A percentile compares a stretch with the other conserved stretches of the same genome.
Conservation (phyloP, 805 yeast genomes). For the Lipomyces sp. region DNA sequence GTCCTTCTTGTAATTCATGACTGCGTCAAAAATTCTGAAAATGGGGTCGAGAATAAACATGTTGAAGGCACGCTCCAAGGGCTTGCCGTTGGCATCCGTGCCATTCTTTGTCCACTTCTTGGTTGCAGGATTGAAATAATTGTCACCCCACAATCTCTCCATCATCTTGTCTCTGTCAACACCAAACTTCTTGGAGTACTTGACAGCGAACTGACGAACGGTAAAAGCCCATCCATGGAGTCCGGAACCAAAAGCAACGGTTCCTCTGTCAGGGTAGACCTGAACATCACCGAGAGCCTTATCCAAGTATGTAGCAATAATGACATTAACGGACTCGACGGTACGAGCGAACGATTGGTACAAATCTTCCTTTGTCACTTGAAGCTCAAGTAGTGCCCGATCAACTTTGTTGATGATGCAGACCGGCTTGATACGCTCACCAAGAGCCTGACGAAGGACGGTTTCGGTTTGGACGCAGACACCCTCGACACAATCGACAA, state of each 20-base stretch:
- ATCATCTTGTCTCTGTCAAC: constrained; percentile 97
- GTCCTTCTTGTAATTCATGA: constrained; percentile 99
- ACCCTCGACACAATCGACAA: constrained; percentile 99
- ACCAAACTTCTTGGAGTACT: constrained; percentile 99
- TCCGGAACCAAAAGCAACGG: constrained; percentile 99
- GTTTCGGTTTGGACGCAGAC: constrained; percentile 99
- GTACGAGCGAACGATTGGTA: constrained; percentile 99
- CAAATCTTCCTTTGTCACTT: constrained; percentile 97
- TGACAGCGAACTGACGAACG: constrained; percentile 95
- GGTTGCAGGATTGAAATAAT: constrained; percentile 99
- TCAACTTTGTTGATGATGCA: constrained; percentile 98
- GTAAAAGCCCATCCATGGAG: constrained; percentile 99
- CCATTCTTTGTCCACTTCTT: constrained; percentile 98
- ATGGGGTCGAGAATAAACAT: constrained; percentile 99
- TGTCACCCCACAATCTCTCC: constrained; percentile 99
- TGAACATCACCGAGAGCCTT: constrained; percentile 91
- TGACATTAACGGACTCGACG: constrained; percentile 98
- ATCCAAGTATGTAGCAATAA: constrained; percentile 94
- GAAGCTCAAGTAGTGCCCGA: constrained; percentile 98
- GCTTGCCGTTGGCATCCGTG: constrained; percentile 93
- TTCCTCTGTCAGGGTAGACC: constrained; percentile 98
- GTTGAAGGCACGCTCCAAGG: constrained; percentile 98
- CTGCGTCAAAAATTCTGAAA: constrained; percentile 93
- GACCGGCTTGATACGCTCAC: constrained; percentile 99
- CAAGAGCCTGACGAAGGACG: constrained; percentile 97